A percentile compares a stretch with the other conserved stretches of the same genome.
Conservation (phyloP, 2,329 filamentous ascomycete species). For the Hypoxylon sp. region DNA sequence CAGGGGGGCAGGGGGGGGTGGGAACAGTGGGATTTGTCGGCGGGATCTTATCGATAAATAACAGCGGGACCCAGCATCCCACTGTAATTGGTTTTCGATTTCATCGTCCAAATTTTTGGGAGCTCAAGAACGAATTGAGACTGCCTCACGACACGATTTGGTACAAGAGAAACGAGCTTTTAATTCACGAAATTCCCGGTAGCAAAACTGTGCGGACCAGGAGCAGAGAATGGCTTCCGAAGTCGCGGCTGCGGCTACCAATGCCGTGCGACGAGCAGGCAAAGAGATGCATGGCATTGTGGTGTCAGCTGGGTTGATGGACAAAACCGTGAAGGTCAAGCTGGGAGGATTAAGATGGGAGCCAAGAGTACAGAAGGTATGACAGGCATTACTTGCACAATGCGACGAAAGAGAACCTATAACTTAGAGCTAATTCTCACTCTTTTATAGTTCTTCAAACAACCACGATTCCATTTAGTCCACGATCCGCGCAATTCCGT, state of each 20-base stretch:
- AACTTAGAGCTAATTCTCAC: not conserved
- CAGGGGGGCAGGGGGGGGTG: too few species aligned
- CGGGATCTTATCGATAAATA: too few species aligned
- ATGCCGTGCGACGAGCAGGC: constrained; percentile 54
- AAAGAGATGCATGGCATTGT: constrained; percentile 73
- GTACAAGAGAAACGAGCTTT: too few species aligned
- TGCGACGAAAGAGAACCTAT: not conserved
- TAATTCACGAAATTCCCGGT: too few species aligned
- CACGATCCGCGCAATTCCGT: constrained; percentile 81
- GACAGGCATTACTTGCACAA: not conserved
- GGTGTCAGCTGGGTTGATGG: constrained; percentile 79
- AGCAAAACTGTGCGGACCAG: too few species aligned
- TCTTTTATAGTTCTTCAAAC: constrained; percentile 66
- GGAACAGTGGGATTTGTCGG: too few species aligned
- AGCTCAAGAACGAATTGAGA: too few species aligned
- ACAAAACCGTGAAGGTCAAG: constrained; percentile 80
- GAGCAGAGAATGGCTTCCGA: constrained; percentile 20
- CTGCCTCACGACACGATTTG: too few species aligned
- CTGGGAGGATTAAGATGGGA: constrained; percentile 78
- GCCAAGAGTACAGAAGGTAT: constrained; percentile 74
- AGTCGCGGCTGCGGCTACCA: constrained; percentile 35
- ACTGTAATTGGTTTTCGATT: too few species aligned
- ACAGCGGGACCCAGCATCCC: too few species aligned
- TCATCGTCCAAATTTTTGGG: too few species aligned
- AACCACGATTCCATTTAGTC: constrained; percentile 72